Conservation (phyloP, 352 stramenopile species). For the Globisporangium polare region DNA sequence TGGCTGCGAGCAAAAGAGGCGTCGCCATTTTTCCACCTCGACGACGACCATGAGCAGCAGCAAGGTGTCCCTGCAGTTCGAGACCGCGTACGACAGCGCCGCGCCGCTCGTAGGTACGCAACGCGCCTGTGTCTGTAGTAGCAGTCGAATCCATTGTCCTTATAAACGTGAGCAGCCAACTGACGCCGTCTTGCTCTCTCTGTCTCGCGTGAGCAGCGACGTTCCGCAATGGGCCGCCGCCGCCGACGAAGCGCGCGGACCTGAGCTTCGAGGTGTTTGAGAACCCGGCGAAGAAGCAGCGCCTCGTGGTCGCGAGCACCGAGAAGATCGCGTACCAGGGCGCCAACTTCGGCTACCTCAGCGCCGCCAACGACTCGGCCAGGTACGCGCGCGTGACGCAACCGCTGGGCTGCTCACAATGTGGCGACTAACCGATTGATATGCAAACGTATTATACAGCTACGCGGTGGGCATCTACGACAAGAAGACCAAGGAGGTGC, state of each 20-base stretch:
- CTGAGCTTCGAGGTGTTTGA: conserved; percentile 81
- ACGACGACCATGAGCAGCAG: conserved; percentile 49
- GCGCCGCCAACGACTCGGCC: conserved; percentile 59
- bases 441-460: conserved; percentile 12
- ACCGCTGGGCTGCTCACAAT: not conserved
- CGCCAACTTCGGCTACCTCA: conserved; percentile 83
- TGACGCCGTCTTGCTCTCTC: not conserved
- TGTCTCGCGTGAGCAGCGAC: conserved; percentile 37
- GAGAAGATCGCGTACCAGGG: conserved; percentile 83
- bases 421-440: not conserved
- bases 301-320: conserved; percentile 67
- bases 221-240: conserved; percentile 77
- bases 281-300: conserved; percentile 76
- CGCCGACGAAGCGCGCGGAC: conserved; percentile 46
- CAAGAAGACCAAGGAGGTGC: conserved; percentile 67
- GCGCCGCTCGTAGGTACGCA: conserved; percentile 59
- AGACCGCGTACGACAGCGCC: conserved; percentile 48
- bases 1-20: not conserved
- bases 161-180: not conserved
- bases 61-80: conserved; percentile 58
- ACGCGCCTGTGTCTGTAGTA: not conserved
- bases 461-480: conserved; percentile 79
- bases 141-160: not conserved
- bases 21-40: conserved; percentile 10
- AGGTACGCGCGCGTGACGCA: conserved; percentile 34